Conservation (phyloP, 2,329 filamentous ascomycete species). For the Microdochium bolleyi region DNA sequence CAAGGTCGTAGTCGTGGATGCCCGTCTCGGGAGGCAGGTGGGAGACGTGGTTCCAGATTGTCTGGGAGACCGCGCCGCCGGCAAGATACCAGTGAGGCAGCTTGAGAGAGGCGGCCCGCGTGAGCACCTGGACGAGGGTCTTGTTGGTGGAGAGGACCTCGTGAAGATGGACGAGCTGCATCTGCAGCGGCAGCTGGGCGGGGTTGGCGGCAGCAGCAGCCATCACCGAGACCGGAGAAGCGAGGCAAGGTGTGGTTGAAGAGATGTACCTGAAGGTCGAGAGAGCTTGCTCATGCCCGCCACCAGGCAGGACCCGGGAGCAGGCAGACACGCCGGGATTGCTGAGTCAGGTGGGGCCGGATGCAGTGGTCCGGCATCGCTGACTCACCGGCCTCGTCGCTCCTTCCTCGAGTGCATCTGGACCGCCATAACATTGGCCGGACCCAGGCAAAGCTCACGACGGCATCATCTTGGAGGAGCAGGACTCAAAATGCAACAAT, state of each 20-base stretch:
- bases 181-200: not conserved
- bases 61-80: conserved; percentile 25
- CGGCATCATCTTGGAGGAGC: too few relatives aligned
- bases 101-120: conserved; percentile 3
- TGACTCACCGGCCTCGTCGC: too few relatives aligned
- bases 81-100: conserved; percentile 13
- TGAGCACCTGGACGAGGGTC: conserved; percentile 6
- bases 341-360: too few relatives aligned
- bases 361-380: too few relatives aligned
- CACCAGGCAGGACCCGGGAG: too few relatives aligned
- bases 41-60: conserved; percentile 26
- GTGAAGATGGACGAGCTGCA: conserved; percentile 4
- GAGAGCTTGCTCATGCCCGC: too few relatives aligned
- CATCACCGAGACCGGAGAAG: not conserved
- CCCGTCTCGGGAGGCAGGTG: conserved; percentile 18
- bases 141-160: conserved; percentile 4
- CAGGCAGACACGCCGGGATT: too few relatives aligned
- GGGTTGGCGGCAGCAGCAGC: not conserved
- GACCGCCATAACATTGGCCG: too few relatives aligned
- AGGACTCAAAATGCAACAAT: not conserved
- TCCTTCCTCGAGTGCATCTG: too few relatives aligned
- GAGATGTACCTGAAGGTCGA: too few relatives aligned
- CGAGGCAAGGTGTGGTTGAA: not conserved
- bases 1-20: conserved; percentile 27
- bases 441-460: too few relatives aligned